Evolutionary conservation across 2,329 filamentous ascomycete species (phyloP), one percentile per base, ranked within the genome.

Genomic region (Rutstroemia sp.): DNA sequence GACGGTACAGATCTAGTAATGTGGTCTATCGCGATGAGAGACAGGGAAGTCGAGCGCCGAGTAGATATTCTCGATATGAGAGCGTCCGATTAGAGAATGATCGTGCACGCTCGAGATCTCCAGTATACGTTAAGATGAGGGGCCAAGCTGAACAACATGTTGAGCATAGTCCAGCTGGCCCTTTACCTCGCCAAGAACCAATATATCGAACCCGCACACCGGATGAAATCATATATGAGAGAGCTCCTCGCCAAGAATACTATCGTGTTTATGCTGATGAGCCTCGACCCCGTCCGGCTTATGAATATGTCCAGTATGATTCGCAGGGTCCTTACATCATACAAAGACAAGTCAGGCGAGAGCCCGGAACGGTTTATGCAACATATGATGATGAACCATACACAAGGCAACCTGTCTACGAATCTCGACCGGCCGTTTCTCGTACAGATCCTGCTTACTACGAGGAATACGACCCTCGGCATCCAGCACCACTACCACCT

Each of bases 221-320:
- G 23, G 64, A 70, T 16, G 66, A 70, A 19, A 50, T 59, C 17
- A 61, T 61, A 5, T 72, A 70, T 51, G 65, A 69, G 34, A 63
- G 63, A 51, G 64, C 63, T 16, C 64, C 63, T 53, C 64, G 61
- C 14, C 68, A 67, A 46, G 71, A 71, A 17, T 71, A 72, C 48
- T 70, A 70, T 48, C 67, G 66, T 6, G 63, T 65, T 17, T 71
- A 70, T 54, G 64, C 63, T 30, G 68, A 71, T 46, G 66, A 68
- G 21, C 65, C 62, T 47, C 64, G 59, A 25, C 59, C 61, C n/a
- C 67, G 68, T 42, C 59, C 64, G 4, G 61, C 72, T 48, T 65
- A 71, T 4, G 77, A 80, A 62, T 68, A 78, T 10, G 70, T 80
- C 36, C 72, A 75, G 40, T 72, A 77, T 7, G 74, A 76, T 61